Percentiles rank a stretch among this genome's conserved stretches.
These are phyloP conservation scores for Tolypocladium guangdongense DNA, from an alignment of 2,329 filamentous ascomycete genomes.

Conservation along the genomic window DNA sequence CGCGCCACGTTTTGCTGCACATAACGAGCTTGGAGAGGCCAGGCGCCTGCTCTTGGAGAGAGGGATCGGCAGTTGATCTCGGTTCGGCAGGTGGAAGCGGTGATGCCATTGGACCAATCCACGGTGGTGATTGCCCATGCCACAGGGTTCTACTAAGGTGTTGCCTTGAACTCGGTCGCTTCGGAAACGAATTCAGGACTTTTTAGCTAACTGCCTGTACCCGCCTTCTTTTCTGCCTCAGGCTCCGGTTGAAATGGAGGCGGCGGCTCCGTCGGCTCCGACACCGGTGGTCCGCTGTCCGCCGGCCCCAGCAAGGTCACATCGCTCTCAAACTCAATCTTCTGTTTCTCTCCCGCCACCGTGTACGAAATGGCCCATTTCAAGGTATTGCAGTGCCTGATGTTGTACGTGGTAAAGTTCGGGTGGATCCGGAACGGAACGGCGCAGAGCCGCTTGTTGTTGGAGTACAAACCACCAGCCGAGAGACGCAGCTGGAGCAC, in stretches of 20 bases:
- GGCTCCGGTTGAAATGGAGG: not conserved
- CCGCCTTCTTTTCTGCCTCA: too few species aligned
- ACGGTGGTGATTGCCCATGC: too few species aligned
- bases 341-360: not conserved
- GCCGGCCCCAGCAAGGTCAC: not conserved
- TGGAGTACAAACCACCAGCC: not conserved
- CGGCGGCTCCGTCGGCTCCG: not conserved
- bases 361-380: slow-evolving; percentile 7
- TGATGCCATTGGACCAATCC: too few species aligned
- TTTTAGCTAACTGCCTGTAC: too few species aligned
- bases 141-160: too few species aligned
- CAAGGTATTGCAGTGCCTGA: slow-evolving; percentile 11
- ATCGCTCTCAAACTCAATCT: not conserved
- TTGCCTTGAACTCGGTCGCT: not conserved
- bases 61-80: too few species aligned
- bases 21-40: not conserved
- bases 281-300: not conserved
- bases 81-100: too few species aligned
- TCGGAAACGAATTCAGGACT: not conserved
- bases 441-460: not conserved
- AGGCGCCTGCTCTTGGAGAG: not conserved
- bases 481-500: slow-evolving; percentile 1
- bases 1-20: not conserved
- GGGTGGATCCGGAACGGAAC: slow-evolving; percentile 5
- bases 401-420: slow-evolving; percentile 14